Base-by-base conservation (phyloP, 2,329 filamentous ascomycete genomes). In the Cladophialophora exuberans region DNA sequence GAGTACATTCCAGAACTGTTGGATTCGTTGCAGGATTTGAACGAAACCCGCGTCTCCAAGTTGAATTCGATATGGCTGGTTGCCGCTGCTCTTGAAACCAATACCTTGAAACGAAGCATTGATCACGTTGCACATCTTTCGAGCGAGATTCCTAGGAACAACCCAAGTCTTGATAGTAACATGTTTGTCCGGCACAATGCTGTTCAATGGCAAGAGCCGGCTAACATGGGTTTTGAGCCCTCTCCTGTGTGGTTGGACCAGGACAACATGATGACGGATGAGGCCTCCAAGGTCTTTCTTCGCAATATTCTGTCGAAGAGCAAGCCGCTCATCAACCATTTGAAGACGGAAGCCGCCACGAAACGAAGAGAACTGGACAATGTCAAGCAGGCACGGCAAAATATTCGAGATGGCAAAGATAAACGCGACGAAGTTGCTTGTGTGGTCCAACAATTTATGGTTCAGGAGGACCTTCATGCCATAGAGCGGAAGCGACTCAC, bases 231-330 rank as follows among this genome's bases (percentile, higher is more conserved):
- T 9, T 99, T 99, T 65, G 94, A 99, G 71, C 88, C 94, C 1
- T 96, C 92, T 69, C 93, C 94, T 0, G 88, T 99, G 23, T 99
- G 95, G 94, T 88, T 97, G 66, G 95, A 99, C 65, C 91, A 97
- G 65, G 89, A 88, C 55, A 75, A 81, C 18, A 96, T 99, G 83
- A 82, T 94, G 5, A 84, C 87, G 0, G 92, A 97, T 70, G 91
- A 97, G 42, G 77, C 83, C 3, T 91, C 93, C 57, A 96, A 94
- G 72, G 81, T 96, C 0, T 99, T 92, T 70, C 73, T 99, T 54
- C 89, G 92, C 56, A 99, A 99, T 67, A 83, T 97, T 9, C 79
- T 99, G 35, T 86, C 86, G 64, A 97, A 96, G 71, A 96, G 90
- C 60, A 97, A 97, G 73, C 76, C 84, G 5, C 88, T 93, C 62